These are phyloP conservation scores for Xylariaceae sp. DNA, from an alignment of 2,329 filamentous ascomycete species.

Conservation along the genomic window DNA sequence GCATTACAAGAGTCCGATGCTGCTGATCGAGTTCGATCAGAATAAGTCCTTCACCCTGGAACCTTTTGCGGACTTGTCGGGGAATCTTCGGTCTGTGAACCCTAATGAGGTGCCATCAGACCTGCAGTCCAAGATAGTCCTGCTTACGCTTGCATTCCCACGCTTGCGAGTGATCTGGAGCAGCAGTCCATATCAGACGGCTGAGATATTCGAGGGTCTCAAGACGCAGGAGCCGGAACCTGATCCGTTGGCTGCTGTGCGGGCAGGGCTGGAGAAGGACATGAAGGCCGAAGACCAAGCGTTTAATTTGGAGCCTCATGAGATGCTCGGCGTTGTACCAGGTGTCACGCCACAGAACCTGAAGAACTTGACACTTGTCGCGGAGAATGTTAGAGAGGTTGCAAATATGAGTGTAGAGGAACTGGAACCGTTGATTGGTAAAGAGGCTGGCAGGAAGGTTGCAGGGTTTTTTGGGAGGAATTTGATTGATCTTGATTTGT, in stretches of 20 bases:
- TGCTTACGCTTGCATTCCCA: conserved; percentile 89
- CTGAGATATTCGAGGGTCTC: conserved; percentile 91
- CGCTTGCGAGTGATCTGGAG: conserved; percentile 91
- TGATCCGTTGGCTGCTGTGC: conserved; percentile 82
- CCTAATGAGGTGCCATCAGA: conserved; percentile 64
- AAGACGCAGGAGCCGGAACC: conserved; percentile 90
- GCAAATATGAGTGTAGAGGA: conserved; percentile 80
- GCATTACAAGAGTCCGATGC: conserved; percentile 84
- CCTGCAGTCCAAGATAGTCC: conserved; percentile 85
- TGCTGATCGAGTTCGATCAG: conserved; percentile 96
- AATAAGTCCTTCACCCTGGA: conserved; percentile 96
- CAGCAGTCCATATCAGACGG: conserved; percentile 88
- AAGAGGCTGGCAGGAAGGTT: conserved; percentile 73
- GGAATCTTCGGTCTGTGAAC: conserved; percentile 61
- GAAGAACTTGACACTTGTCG: conserved; percentile 66
- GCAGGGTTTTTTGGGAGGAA: conserved; percentile 74
- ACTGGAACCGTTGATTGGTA: conserved; percentile 72
- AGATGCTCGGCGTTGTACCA: conserved; percentile 83
- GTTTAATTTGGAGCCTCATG: conserved; percentile 83
- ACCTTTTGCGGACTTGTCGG: conserved; percentile 66
- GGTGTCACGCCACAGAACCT: conserved; percentile 81
- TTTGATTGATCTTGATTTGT: conserved; percentile 49
- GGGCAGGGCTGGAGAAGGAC: conserved; percentile 70
- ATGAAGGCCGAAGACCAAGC: conserved; percentile 63
- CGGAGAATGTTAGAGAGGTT: conserved; percentile 75